Evolutionary conservation across 2,329 filamentous ascomycete genomes (phyloP), one percentile per base, ranked within the genome.

Genomic region (Aspergillus sp.): DNA sequence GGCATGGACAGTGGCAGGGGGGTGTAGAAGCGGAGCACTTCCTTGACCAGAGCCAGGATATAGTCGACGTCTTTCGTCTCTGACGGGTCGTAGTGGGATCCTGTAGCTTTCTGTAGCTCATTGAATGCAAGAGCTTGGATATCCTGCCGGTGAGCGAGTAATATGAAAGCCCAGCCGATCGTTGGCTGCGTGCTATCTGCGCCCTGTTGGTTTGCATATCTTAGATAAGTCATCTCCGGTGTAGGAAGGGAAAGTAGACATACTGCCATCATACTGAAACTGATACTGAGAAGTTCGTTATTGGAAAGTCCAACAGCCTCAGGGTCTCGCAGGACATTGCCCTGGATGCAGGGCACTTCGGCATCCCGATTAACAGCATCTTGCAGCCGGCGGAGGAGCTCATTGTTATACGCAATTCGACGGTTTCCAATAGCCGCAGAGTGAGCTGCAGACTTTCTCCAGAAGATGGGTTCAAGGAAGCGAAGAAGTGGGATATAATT

Each of bases 401-500:
- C 34, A 37, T 37, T 37, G 2, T 37, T 37, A n/a, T 37, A 37
- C 34, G 34, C 34, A 13, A 37, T 15, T 4, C 34, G 34, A 7
- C 34, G 34, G 34, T 37, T 37, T 2, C 34, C 34, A 37, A 37
- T 15, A 0, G 34, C 34, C 2, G 34, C 34, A 6, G 34, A 13
- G 13, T 37, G 34, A 1, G 34, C 34, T 11, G 34, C 34, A 5
- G 51, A 49, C 19, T 34, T 33, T 9, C 40, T 5, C 33, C 39
- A 56, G 7, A 40, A 19, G 5, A 56, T 20, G 1, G 54, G 54
- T n/a, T 54, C 51, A 7, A 44, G 45, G 3, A 56, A 27, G 5
- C 54, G 47, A 7, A 56, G 46, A 17, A 56, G 19, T 3, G 54
- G 54, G 6, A 56, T 51, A n/a, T 51, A 56, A 13, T 56, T 48